phyloP scores from a whole-genome alignment of 1,139 yeast species.

The Meyerozyma elateridarum region DNA sequence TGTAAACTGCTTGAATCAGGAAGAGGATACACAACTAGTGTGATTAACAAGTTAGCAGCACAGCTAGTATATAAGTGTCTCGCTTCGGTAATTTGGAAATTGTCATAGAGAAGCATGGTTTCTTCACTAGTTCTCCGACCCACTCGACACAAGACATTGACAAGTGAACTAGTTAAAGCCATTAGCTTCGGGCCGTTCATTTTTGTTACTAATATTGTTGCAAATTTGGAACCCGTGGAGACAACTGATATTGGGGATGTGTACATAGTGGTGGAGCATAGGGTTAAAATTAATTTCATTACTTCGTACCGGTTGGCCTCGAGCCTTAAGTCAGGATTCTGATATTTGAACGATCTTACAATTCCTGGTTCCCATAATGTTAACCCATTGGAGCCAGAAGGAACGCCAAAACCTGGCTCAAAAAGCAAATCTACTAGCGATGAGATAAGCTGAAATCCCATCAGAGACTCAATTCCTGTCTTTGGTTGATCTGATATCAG shows the following conservation, averaged over 20 bases:
- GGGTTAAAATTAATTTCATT: slow-evolving; percentile 53
- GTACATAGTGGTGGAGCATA: slow-evolving; percentile 66
- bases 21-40: slow-evolving; percentile 62
- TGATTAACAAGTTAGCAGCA: slow-evolving; percentile 57
- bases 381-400: slow-evolving; percentile 8
- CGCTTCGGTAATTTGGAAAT: slow-evolving; percentile 35
- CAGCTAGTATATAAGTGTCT: slow-evolving; percentile 52
- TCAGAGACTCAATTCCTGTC: slow-evolving; percentile 48
- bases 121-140: slow-evolving; percentile 29
- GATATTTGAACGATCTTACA: slow-evolving; percentile 42
- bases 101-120: slow-evolving; percentile 25
- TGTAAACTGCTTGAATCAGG: slow-evolving; percentile 44
- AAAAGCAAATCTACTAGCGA: slow-evolving; percentile 52
- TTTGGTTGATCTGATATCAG: slow-evolving; percentile 58
- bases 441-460: slow-evolving; percentile 46
- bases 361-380: slow-evolving; percentile 76
- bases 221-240: slow-evolving; percentile 50
- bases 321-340: slow-evolving; percentile 43
- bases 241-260: slow-evolving; percentile 40
- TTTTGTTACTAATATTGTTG: slow-evolving; percentile 52
- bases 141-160: slow-evolving; percentile 53
- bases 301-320: slow-evolving; percentile 70
- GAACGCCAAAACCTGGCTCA: slow-evolving; percentile 51
- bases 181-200: slow-evolving; percentile 45
- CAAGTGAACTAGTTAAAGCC: slow-evolving; percentile 62